Evolutionary conservation across 2,329 filamentous ascomycete genomes (phyloP).

Genomic region (Microthyrium microscopicum): DNA sequence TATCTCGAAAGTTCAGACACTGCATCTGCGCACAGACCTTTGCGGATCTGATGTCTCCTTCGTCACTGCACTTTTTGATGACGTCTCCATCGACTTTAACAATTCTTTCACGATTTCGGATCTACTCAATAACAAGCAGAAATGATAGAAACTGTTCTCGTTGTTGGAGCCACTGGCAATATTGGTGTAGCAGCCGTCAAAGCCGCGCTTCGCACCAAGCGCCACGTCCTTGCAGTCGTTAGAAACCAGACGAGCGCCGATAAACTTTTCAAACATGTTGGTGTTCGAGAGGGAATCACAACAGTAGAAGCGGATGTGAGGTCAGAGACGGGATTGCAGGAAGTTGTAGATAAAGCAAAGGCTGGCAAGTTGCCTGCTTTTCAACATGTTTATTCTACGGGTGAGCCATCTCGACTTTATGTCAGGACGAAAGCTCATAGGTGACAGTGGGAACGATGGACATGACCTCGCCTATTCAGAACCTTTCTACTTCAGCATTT

Average conservation of each 20-base stretch:
- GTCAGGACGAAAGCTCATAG: too few relatives aligned
- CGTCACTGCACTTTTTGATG: too few relatives aligned
- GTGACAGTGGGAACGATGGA: too few relatives aligned
- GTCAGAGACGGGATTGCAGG: slow-evolving; percentile 16
- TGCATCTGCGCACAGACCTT: too few relatives aligned
- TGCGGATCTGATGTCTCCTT: too few relatives aligned
- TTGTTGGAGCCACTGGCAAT: slow-evolving; percentile 25
- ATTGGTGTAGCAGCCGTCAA: slow-evolving; percentile 21
- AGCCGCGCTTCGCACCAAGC: slow-evolving; percentile 5
- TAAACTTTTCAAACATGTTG: slow-evolving; percentile 19
- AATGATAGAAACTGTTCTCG: slow-evolving; percentile 21
- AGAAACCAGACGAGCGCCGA: slow-evolving; percentile 19
- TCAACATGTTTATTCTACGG: neutral
- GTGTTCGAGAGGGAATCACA: slow-evolving; percentile 17
- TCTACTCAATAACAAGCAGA: too few relatives aligned
- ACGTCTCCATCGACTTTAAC: too few relatives aligned
- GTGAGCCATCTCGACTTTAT: too few relatives aligned
- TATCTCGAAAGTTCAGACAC: too few relatives aligned
- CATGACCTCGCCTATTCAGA: too few relatives aligned
- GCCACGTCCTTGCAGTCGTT: slow-evolving; percentile 21
- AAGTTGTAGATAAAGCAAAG: slow-evolving; percentile 15
- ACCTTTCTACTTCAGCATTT: too few relatives aligned
- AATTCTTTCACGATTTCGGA: too few relatives aligned
- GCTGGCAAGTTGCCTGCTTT: neutral
- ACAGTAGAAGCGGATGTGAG: slow-evolving; percentile 18